Conservation (phyloP, 495 filamentous ascomycete species). For the Aspergillus haitiensis region DNA sequence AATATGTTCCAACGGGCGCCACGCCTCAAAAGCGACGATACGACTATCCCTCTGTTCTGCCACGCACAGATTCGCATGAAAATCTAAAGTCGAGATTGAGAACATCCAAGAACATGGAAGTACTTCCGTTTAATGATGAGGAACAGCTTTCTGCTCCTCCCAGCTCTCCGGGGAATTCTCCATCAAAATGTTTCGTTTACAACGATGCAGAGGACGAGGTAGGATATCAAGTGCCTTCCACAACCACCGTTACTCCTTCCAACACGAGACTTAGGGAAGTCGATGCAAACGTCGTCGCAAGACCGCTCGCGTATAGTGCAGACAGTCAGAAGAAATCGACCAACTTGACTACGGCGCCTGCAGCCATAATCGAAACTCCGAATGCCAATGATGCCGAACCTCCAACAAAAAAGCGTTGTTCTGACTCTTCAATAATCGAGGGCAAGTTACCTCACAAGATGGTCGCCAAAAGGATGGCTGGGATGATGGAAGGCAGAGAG, state of each 20-base stretch:
- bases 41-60: slow-evolving; percentile 70
- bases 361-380: slow-evolving; percentile 22
- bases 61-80: slow-evolving; percentile 73
- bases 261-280: slow-evolving; percentile 56
- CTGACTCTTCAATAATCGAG: slow-evolving; percentile 36
- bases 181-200: slow-evolving; percentile 45
- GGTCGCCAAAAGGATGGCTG: slow-evolving; percentile 45
- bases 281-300: slow-evolving; percentile 53
- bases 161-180: slow-evolving; percentile 33
- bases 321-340: slow-evolving; percentile 22
- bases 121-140: slow-evolving; percentile 38
- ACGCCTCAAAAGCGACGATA: slow-evolving; percentile 80
- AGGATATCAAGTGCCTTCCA: slow-evolving; percentile 38
- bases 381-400: slow-evolving; percentile 46
- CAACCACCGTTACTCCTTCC: slow-evolving; percentile 39
- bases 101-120: slow-evolving; percentile 41
- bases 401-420: slow-evolving; percentile 55
- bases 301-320: slow-evolving; percentile 34
- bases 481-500: slow-evolving; percentile 58
- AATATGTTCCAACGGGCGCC: slow-evolving; percentile 81
- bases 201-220: slow-evolving; percentile 47
- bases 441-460: slow-evolving; percentile 46
- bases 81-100: slow-evolving; percentile 59
- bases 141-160: slow-evolving; percentile 25
- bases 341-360: slow-evolving; percentile 25